Evolutionary conservation across 345 rosid genomes (phyloP).

Genomic region (Lepidium didymum): DNA sequence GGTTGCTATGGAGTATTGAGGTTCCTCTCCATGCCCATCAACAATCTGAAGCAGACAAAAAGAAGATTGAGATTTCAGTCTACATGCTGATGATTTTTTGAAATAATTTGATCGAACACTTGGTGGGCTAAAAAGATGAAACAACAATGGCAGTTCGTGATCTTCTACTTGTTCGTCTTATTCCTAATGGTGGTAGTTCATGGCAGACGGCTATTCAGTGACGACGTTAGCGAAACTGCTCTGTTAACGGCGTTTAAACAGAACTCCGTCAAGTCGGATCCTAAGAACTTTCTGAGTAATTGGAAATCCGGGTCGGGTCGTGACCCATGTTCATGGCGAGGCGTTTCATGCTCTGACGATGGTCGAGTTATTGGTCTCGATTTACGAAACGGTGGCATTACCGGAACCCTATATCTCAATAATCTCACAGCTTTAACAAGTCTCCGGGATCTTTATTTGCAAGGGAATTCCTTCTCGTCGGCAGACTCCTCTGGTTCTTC

Average conservation of each 20-base stretch:
- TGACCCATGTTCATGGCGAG: conserved; percentile 57
- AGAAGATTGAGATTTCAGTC: background rate
- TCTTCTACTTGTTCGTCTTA: conserved; percentile 13
- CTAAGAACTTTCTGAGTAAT: conserved; percentile 34
- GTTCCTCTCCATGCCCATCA: background rate
- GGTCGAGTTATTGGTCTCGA: conserved; percentile 45
- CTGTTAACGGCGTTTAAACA: conserved; percentile 52
- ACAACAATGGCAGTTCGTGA: conserved; percentile 9
- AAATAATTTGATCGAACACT: conserved; percentile 4
- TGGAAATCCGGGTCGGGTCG: conserved; percentile 42
- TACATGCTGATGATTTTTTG: background rate
- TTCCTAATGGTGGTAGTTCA: conserved; percentile 1
- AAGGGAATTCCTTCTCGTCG: conserved; percentile 46
- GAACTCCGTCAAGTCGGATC: conserved; percentile 54
- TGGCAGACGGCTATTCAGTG: conserved; percentile 2
- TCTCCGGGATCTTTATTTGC: conserved; percentile 44
- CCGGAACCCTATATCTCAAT: conserved; percentile 46
- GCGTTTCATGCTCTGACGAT: conserved; percentile 55
- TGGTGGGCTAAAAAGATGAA: conserved; percentile 10
- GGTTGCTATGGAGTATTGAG: background rate
- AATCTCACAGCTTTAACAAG: conserved; percentile 46
- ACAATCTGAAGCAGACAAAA: background rate
- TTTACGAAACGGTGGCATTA: conserved; percentile 52
- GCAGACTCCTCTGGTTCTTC: conserved; percentile 38
- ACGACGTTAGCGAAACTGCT: conserved; percentile 7